Conservation (phyloP, 2,329 filamentous ascomycete genomes). For the Septoria petroselini region DNA sequence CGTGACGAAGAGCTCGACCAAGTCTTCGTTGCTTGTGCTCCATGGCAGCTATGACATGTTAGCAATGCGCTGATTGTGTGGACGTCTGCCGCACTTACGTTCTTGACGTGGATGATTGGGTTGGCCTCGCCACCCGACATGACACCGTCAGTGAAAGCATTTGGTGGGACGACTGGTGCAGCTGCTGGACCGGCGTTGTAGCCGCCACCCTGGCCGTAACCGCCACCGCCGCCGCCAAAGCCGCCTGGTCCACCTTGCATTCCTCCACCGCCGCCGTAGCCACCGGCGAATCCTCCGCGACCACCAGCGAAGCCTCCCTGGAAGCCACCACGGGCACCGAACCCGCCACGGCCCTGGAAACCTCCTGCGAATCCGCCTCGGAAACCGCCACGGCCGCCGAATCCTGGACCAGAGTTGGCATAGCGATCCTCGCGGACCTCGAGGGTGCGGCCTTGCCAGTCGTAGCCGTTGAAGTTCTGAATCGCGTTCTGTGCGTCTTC, state of each 20-base stretch:
- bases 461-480: conserved; percentile 95
- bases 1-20: conserved; percentile 93
- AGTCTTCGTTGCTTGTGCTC: conserved; percentile 97
- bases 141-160: conserved; percentile 91
- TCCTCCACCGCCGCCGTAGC: conserved; percentile 52
- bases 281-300: conserved; percentile 60
- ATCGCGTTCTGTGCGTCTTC: conserved; percentile 96
- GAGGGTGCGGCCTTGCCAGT: conserved; percentile 90
- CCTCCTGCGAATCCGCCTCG: conserved; percentile 44
- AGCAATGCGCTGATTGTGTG: conserved; percentile 32
- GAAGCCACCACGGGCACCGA: conserved; percentile 47
- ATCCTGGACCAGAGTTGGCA: conserved; percentile 57
- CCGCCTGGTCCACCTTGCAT: conserved; percentile 42
- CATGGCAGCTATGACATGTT: conserved; percentile 70
- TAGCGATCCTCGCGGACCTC: conserved; percentile 97
- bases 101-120: conserved; percentile 90
- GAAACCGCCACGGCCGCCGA: conserved; percentile 39
- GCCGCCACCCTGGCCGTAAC: conserved; percentile 52
- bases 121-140: conserved; percentile 80
- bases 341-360: conserved; percentile 44
- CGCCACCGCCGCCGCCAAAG: conserved; percentile 46
- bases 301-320: conserved; percentile 45
- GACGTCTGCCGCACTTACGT: conserved; percentile 61
- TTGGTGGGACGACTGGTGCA: conserved; percentile 54
- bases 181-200: conserved; percentile 47